Percentiles rank a stretch among this genome's conserved stretches.
Evolutionary conservation across 139 green algal species (phyloP).

Genomic region (Raphidocelis subcapitata): DNA sequence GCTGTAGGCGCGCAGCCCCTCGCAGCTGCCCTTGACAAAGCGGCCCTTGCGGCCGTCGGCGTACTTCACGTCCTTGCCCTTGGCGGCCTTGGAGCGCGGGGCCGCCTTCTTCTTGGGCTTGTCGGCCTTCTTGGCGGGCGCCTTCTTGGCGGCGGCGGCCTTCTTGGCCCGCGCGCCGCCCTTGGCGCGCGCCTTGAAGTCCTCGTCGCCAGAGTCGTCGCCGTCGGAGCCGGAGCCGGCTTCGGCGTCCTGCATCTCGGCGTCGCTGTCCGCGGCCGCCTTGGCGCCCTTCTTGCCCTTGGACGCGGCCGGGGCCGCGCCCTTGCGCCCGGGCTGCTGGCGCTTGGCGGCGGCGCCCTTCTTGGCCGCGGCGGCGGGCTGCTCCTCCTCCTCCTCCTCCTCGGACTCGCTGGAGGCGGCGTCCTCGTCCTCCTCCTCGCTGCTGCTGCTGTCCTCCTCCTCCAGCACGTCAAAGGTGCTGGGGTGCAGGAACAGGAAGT

Average conservation of each 20-base stretch:
- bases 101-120: constrained; percentile 9
- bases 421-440: constrained; percentile 14
- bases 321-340: background rate
- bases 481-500: constrained; percentile 80
- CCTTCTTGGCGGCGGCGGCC: background rate
- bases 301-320: too few species aligned
- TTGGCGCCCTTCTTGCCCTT: constrained; percentile 1
- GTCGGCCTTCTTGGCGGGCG: background rate
- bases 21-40: constrained; percentile 75
- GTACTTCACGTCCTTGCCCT: background rate
- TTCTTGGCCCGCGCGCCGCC: background rate
- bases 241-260: background rate
- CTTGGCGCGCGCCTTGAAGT: background rate
- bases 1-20: constrained; percentile 71
- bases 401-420: background rate
- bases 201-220: background rate
- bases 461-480: constrained; percentile 25
- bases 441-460: constrained; percentile 2
- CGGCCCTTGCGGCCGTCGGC: constrained; percentile 26
- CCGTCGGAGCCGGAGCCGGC: too few species aligned
- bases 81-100: background rate
- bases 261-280: background rate
- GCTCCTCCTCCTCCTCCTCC: constrained; percentile 13
- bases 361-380: background rate
- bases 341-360: constrained; percentile 1